Conservation (phyloP, 306 rosid species). For the Rosa chinensis region DNA sequence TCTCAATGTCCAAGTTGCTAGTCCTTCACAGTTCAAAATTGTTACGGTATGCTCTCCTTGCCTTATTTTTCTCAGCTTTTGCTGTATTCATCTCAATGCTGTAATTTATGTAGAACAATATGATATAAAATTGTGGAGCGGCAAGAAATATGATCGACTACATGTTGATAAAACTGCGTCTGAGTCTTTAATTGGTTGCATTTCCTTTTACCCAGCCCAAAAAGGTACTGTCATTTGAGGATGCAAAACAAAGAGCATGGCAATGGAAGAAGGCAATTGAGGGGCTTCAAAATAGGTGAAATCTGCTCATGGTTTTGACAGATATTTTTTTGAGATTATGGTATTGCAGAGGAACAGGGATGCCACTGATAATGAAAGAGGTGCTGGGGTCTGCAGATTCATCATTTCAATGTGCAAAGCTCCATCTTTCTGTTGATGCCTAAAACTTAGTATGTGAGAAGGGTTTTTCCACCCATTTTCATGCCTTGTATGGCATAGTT, state of each 20-base stretch:
- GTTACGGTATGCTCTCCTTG: slow-evolving; percentile 61
- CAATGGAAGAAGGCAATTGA: slow-evolving; percentile 99
- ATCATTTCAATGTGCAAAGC: slow-evolving; percentile 36
- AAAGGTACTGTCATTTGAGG: slow-evolving; percentile 86
- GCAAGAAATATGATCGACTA: background rate
- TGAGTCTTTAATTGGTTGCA: slow-evolving; percentile 1
- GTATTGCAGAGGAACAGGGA: slow-evolving; percentile 46
- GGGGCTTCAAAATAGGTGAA: slow-evolving; percentile 94
- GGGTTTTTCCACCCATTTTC: slow-evolving; percentile 33
- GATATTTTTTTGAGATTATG: slow-evolving; percentile 38
- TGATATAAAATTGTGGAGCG: background rate
- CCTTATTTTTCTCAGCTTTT: slow-evolving; percentile 10
- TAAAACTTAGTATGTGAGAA: slow-evolving; percentile 21
- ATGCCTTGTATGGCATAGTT: slow-evolving; percentile 37
- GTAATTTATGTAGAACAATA: background rate
- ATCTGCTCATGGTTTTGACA: slow-evolving; percentile 31
- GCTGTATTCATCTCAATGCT: background rate
- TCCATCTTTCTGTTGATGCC: slow-evolving; percentile 31
- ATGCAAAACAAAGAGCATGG: slow-evolving; percentile 87
- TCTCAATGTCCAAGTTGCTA: slow-evolving; percentile 80
- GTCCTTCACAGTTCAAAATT: slow-evolving; percentile 87
- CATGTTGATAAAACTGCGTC: slow-evolving; percentile 11
- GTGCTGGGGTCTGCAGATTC: slow-evolving; percentile 35
- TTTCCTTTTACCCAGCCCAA: slow-evolving; percentile 65
- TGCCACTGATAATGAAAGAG: slow-evolving; percentile 36